Percentiles rank a stretch among this genome's conserved stretches.
phyloP scores from a whole-genome alignment of 768 basidiomycete species.

The Imleria badia region DNA sequence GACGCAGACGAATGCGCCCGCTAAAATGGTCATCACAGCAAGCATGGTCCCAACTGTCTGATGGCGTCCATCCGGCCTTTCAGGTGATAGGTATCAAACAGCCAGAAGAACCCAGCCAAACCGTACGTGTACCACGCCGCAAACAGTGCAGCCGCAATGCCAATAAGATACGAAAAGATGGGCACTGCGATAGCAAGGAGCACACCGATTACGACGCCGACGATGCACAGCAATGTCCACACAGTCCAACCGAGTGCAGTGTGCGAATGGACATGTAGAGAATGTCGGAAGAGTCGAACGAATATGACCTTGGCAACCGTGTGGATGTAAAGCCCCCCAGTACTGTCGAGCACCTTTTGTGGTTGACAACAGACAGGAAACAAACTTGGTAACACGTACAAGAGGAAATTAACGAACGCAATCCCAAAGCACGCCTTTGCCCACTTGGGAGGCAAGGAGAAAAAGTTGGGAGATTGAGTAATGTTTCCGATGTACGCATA shows the following conservation, averaged over 20 bases:
- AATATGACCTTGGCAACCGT: constrained; percentile 55
- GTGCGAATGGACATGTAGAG: constrained; percentile 49
- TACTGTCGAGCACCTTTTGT: constrained; percentile 25
- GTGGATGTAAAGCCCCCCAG: constrained; percentile 48
- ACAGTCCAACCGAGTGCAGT: constrained; percentile 49
- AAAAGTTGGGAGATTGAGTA: constrained; percentile 6
- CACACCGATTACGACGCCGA: constrained; percentile 38
- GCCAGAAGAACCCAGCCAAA: constrained; percentile 51
- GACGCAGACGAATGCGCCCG: constrained; percentile 50
- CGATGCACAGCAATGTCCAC: constrained; percentile 46
- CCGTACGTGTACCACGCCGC: constrained; percentile 63
- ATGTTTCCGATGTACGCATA: constrained; percentile 48
- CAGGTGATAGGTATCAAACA: constrained; percentile 47
- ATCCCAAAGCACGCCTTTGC: constrained; percentile 50
- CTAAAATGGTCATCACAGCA: constrained; percentile 35
- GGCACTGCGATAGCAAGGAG: constrained; percentile 51
- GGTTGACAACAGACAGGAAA: not conserved
- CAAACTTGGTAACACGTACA: constrained; percentile 32
- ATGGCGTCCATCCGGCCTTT: constrained; percentile 37
- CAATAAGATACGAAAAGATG: constrained; percentile 54
- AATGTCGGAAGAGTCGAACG: constrained; percentile 46
- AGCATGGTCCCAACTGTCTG: constrained; percentile 34
- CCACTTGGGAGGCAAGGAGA: constrained; percentile 34
- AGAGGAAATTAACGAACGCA: constrained; percentile 50
- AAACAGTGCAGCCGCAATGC: constrained; percentile 52